These are phyloP conservation scores for Penicillium rolfsii DNA, from an alignment of 2,329 filamentous ascomycete genomes.

Conservation along the genomic window DNA sequence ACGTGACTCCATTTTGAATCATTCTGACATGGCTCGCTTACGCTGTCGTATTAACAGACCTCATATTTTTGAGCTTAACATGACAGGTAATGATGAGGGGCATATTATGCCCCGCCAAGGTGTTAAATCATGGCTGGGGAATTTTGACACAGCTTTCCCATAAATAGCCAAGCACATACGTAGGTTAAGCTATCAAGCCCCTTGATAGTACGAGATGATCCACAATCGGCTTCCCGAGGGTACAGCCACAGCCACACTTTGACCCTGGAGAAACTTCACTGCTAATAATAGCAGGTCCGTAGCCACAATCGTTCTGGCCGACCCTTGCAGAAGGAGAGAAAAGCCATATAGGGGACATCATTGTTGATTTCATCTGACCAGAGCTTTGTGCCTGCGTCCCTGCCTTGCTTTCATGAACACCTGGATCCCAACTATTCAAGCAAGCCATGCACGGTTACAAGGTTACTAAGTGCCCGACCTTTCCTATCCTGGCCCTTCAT, in stretches of 20 bases:
- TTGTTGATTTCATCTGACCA: not conserved
- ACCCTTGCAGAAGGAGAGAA: not conserved
- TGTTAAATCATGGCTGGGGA: not conserved
- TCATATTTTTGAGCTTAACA: not conserved
- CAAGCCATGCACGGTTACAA: not conserved
- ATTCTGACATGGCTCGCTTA: not conserved
- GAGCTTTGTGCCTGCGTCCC: not conserved
- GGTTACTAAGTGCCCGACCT: no score
- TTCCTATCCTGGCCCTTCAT: not conserved
- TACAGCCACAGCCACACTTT: constrained; percentile 3
- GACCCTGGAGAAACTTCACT: not conserved
- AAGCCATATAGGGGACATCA: not conserved
- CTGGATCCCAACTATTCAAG: not conserved
- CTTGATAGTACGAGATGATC: constrained; percentile 1
- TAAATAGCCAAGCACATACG: not conserved
- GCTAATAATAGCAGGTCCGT: not conserved
- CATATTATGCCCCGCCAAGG: not conserved
- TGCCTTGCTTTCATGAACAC: not conserved
- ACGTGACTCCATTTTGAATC: not conserved
- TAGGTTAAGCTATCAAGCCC: not conserved
- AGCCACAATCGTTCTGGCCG: not conserved
- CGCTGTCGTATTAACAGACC: not conserved
- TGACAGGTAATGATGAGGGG: not conserved
- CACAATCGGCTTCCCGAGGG: constrained; percentile 4
- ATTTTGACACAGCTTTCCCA: not conserved